phyloP scores from a whole-genome alignment of 805 yeast genomes.

The Candida xiaguanensis region DNA sequence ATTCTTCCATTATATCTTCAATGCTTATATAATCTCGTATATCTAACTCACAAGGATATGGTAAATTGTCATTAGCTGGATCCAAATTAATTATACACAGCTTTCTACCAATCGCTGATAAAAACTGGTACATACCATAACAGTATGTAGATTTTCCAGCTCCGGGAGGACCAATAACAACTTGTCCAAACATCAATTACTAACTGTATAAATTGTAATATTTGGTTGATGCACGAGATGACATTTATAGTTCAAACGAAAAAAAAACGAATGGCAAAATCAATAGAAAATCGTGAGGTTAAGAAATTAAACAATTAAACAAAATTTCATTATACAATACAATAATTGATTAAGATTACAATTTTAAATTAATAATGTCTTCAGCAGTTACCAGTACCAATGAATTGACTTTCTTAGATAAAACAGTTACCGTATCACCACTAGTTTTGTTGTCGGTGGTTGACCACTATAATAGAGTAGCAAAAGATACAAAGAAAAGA shows the following conservation, averaged over 20 bases:
- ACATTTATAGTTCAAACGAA: background rate
- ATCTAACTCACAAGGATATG: constrained; percentile 73
- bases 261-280: constrained; percentile 5
- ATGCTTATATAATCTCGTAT: constrained; percentile 72
- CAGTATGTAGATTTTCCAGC: constrained; percentile 96
- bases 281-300: background rate
- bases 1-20: constrained; percentile 74
- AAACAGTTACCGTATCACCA: constrained; percentile 89
- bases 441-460: constrained; percentile 89
- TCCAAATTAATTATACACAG: constrained; percentile 84
- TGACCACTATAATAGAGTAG: constrained; percentile 89
- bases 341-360: background rate
- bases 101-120: constrained; percentile 90
- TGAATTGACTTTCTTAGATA: constrained; percentile 38
- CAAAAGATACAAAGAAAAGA: constrained; percentile 66
- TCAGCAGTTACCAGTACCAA: constrained; percentile 19
- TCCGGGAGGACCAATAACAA: constrained; percentile 98
- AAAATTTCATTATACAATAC: background rate
- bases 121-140: constrained; percentile 86
- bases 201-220: background rate
- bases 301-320: background rate
- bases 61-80: constrained; percentile 77
- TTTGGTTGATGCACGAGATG: constrained; percentile 5
- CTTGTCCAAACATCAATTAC: constrained; percentile 65
- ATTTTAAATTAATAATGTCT: constrained; percentile 14